Evolutionary conservation across 2,329 filamentous ascomycete genomes (phyloP), one percentile per base, ranked within the genome.

Genomic region (Trichoderma sp.): DNA sequence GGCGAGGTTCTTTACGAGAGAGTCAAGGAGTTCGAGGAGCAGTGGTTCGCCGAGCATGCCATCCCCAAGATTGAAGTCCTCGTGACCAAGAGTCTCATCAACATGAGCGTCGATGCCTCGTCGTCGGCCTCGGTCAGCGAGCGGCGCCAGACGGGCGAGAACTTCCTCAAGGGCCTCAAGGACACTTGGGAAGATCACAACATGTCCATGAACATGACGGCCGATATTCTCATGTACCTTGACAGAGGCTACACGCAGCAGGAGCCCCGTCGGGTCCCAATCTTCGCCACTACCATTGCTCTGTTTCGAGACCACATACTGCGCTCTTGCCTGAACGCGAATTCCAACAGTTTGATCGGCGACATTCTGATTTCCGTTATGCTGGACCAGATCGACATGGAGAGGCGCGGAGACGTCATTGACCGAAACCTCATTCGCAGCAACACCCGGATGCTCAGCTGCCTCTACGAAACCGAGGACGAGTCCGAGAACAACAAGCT

Each of bases 161-260:
- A 85, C 72, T 96, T 98, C 69, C 78, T 99, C 66, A 86, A 86
- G 63, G 89, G 87, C 0, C 77, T 98, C 15, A 90, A 90, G 70
- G 83, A 88, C 65, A 87, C 89, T 2, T 99, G 93, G 92, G 87
- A 93, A 67, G 90, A 96, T 68, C 93, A 99, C 74, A 91, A 93
- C 74, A 86, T 91, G 64, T 93, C 91, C 51, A 97, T 97, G 91
- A 93, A 92, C 74, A 98, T 98, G 94, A 89, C 92, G 58, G 93
- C 93, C 4, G 95, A 98, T 76, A 92, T 98, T 39, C 83, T 98
- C 59, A 97, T 98, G 93, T 97, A 97, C 74, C 92, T 99, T 82
- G 94, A 99, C 74, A 90, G 93, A 57, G 89, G 93, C 30, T 93
- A 91, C 72, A 90, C 88, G 57, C 82, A 88, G 43, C 72, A 75